Base-by-base conservation (phyloP, 768 basidiomycete genomes). In the Russula sp. region DNA sequence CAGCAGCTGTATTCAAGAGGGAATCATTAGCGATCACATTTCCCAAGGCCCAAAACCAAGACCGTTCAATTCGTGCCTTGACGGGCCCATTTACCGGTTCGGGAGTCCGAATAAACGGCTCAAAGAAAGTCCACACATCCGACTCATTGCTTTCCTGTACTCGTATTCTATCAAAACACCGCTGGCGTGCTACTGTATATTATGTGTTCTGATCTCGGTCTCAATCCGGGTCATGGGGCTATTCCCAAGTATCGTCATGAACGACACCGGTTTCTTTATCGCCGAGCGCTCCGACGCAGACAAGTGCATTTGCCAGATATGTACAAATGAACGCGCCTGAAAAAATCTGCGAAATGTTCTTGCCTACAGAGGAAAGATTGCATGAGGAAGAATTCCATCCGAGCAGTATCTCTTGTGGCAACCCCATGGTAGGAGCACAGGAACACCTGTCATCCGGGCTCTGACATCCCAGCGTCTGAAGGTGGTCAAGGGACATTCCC, bases 11-110 rank as follows among this genome's bases (percentile, higher is more conserved):
- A 50, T 27, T 27, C 47, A 60, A 60, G 63, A 60, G 63, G 62
- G 56, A 64, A 64, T 60, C 57, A 55, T 64, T 55, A 55, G 54
- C 54, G 58, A 60, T 64, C 63, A 60, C 48, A 55, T 56, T 64
- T 64, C 63, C 63, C 63, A 64, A 64, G 59, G 47, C 9, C 56
- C 39, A 20, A n/a, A 32, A 27, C 45, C 45, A 45, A 45, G 45
- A 16, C 45, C 45, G 45, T 42, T 42, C 49, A 51, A 20, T 34
- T 22, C 27, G 44, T 55, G 27, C 47, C 52, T 54, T 61, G 35
- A 42, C 55, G 39, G 54, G 18, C 34, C 59, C 35, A 44, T 47
- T 47, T 37, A 5, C 48, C 55, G 47, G 47, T 50, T 54, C 49
- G 55, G 49, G 39, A 50, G 54, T 56, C 61, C 61, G 50, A 44